Evolutionary conservation across 192 early-diverging fungal species (phyloP).

Genomic region (Spizellomyces sp.): DNA sequence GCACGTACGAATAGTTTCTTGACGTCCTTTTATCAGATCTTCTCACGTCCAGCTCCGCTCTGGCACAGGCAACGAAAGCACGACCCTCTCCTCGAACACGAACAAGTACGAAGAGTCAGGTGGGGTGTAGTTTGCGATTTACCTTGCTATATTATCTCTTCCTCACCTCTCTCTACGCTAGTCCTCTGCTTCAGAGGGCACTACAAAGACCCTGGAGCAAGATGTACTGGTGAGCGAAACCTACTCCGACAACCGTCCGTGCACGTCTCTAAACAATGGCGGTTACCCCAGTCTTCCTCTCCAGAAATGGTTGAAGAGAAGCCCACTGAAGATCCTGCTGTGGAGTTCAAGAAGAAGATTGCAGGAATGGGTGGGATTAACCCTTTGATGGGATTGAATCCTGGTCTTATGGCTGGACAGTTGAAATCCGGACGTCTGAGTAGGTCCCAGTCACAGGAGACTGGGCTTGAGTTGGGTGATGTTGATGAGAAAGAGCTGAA

Average conservation of each 20-base stretch:
- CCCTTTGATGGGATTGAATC: constrained; percentile 24
- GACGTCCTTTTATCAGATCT: not conserved
- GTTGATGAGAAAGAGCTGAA: constrained; percentile 12
- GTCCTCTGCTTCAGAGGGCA: too few species aligned
- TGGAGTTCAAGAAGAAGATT: constrained; percentile 20
- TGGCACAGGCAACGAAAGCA: constrained; percentile 14
- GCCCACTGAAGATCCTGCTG: constrained; percentile 4
- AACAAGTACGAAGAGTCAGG: not conserved
- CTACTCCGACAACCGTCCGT: not conserved
- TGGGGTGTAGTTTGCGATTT: too few species aligned
- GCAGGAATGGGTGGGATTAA: constrained; percentile 23
- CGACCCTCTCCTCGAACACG: constrained; percentile 10
- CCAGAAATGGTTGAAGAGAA: constrained; percentile 1
- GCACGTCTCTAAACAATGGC: not conserved
- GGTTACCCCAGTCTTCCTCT: not conserved
- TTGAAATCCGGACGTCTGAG: constrained; percentile 17
- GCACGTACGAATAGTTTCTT: constrained; percentile 5
- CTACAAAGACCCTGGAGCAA: too few species aligned
- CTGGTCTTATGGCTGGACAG: constrained; percentile 13
- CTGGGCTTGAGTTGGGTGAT: constrained; percentile 10
- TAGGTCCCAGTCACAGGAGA: constrained; percentile 5
- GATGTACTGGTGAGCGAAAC: too few species aligned
- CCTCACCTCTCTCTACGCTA: too few species aligned
- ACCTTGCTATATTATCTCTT: too few species aligned
- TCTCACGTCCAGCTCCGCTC: not conserved